Evolutionary conservation across 2,329 filamentous ascomycete genomes (phyloP), one percentile per base, ranked within the genome.

Genomic region (Ascochyta lentis): DNA sequence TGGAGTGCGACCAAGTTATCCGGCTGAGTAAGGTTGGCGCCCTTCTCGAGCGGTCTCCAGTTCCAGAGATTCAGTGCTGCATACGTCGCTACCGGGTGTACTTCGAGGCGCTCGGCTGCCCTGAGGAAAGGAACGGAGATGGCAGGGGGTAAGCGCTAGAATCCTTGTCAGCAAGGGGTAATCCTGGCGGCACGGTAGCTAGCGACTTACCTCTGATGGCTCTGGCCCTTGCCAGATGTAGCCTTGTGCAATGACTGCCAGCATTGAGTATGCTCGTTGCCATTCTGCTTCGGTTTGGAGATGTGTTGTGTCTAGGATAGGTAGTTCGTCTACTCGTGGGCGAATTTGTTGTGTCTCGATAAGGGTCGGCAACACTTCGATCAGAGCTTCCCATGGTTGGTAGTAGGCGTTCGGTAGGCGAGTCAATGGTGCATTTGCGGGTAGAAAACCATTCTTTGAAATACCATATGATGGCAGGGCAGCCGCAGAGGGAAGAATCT

Each of bases 371-470:
- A 96, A 80, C 67, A 93, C 92, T 59, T 86, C 83, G 35, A 87
- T 84, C 44, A 95, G 84, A 40, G 86, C 83, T 77, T 96, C 92
- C 92, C 92, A 96, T 71, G 90, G 89, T 74, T 89, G 87, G 76
- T 96, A 96, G 78, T 95, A 95, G 4, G 87, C 86, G 66, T 96
- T 89, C 13, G 90, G 88, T 13, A 96, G 84, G 52, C 84, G 81
- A 56, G 86, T 85, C 59, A 96, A 79, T 31, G 92, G 92, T 26
- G 88, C 77, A 59, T 89, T 85, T 53, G 88, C 81, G 1, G 92
- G 91, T 40, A 96, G 83, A 77, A 96, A 96, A 64, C 92, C 92
- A 75, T 89, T 85, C 54, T 86, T 83, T 61, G 88, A 90, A 71
- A 92, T 86, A 77, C 88, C 90, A 78, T 96, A 96, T 73, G 92